Evolutionary conservation across 768 basidiomycete genomes (phyloP).

Genomic region (Podaxis sp.): DNA sequence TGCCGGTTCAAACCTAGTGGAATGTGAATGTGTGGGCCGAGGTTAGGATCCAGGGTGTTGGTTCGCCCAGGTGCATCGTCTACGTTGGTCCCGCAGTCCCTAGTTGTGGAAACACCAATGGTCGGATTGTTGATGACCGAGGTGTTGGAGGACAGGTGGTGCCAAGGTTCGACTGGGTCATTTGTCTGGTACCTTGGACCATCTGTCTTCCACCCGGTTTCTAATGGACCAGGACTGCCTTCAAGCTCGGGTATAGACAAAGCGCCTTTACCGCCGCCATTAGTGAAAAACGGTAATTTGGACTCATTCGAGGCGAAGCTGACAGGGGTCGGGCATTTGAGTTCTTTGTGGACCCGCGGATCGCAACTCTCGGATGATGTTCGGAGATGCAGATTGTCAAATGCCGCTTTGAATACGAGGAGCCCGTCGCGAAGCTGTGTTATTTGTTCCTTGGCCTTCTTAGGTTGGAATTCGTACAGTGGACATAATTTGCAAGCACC

Average conservation of each 20-base stretch:
- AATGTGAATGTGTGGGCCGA: no score
- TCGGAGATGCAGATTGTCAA: conserved; percentile 17
- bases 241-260: not conserved
- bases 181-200: not conserved
- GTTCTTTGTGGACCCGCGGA: not conserved
- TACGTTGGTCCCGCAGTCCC: not conserved
- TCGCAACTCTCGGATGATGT: not conserved
- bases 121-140: conserved; percentile 28
- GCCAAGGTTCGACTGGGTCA: not conserved
- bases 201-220: not conserved
- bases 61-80: not conserved
- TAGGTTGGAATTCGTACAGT: conserved; percentile 17
- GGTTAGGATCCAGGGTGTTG: not conserved
- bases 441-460: conserved; percentile 20
- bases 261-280: not conserved
- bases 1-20: no score
- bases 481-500: conserved; percentile 17
- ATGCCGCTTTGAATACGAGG: conserved; percentile 22
- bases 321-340: not conserved
- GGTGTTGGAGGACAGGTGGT: conserved; percentile 12
- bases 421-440: conserved; percentile 22
- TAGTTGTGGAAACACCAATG: conserved; percentile 31
- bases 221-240: not conserved
- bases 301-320: no score
- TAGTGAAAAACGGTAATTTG: not conserved